These are phyloP conservation scores for Aspergillus sp. DNA, from an alignment of 2,329 filamentous ascomycete genomes.

Conservation along the genomic window DNA sequence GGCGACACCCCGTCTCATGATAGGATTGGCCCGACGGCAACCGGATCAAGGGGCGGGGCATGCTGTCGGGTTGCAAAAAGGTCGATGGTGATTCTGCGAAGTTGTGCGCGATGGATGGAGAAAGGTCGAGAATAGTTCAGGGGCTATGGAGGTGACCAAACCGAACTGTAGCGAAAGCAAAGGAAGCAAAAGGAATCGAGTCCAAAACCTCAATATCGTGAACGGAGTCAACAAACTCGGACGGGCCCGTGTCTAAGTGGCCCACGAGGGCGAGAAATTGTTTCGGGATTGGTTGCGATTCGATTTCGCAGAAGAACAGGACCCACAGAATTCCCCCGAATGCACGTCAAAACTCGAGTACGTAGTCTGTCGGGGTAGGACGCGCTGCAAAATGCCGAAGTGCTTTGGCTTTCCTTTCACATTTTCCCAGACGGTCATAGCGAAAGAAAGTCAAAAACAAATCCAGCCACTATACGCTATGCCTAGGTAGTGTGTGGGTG, in stretches of 20 bases:
- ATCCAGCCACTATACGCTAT: not conserved
- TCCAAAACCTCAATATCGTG: not conserved
- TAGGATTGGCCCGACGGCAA: constrained; percentile 7
- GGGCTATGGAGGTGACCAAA: not conserved
- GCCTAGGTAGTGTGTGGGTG: not conserved
- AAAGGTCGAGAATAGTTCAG: not conserved
- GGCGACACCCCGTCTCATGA: not conserved
- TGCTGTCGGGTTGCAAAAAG: not conserved
- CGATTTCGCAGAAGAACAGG: not conserved
- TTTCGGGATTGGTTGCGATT: constrained; percentile 3
- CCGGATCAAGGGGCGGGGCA: not conserved
- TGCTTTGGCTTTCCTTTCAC: not conserved
- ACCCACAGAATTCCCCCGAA: constrained; percentile 14
- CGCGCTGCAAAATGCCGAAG: not conserved
- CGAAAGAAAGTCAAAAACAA: not conserved
- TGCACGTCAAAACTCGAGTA: constrained; percentile 3
- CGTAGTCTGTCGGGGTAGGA: not conserved
- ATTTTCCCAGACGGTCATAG: not conserved
- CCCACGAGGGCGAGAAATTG: not conserved
- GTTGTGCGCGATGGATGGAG: not conserved
- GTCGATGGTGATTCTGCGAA: not conserved
- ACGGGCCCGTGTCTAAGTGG: not conserved
- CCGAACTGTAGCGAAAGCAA: not conserved
- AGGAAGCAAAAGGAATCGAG: constrained; percentile 6
- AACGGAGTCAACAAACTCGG: not conserved